phyloP scores from a whole-genome alignment of 257 asterid genomes.

The Forsythia suspensa region DNA sequence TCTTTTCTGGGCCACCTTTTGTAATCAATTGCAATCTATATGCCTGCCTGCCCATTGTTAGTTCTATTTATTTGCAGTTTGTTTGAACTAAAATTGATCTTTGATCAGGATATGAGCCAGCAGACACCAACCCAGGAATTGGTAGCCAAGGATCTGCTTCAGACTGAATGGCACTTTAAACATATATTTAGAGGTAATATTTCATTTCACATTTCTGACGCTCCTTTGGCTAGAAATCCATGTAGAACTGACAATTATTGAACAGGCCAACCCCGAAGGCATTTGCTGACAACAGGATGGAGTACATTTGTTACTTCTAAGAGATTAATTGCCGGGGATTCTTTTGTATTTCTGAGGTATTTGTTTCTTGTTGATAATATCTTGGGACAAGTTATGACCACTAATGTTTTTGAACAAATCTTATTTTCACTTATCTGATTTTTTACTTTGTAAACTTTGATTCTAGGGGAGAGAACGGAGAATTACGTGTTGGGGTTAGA shows the following conservation, averaged over 20 bases:
- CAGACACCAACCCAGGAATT: constrained; percentile 76
- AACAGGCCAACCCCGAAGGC: constrained; percentile 87
- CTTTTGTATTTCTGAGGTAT: constrained; percentile 76
- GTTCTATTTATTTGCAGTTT: background rate
- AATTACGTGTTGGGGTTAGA: constrained; percentile 72
- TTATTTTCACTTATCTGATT: background rate
- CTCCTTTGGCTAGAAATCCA: background rate
- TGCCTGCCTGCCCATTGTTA: background rate
- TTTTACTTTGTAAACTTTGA: background rate
- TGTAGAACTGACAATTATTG: background rate
- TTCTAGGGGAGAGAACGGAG: constrained; percentile 66
- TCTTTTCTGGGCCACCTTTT: background rate
- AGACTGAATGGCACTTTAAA: constrained; percentile 70
- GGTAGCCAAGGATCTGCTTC: constrained; percentile 72
- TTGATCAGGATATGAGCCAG: constrained; percentile 71
- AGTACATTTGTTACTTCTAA: constrained; percentile 77
- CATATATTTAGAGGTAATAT: constrained; percentile 73
- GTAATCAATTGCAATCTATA: background rate
- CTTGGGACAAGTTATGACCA: background rate
- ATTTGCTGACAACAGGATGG: constrained; percentile 88
- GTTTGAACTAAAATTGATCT: constrained; percentile 20
- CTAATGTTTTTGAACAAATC: background rate
- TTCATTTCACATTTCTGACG: background rate
- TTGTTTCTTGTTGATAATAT: background rate
- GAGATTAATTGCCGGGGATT: constrained; percentile 75